Base-by-base conservation (phyloP, 2,329 filamentous ascomycete species). In the Alternaria brassicae region DNA sequence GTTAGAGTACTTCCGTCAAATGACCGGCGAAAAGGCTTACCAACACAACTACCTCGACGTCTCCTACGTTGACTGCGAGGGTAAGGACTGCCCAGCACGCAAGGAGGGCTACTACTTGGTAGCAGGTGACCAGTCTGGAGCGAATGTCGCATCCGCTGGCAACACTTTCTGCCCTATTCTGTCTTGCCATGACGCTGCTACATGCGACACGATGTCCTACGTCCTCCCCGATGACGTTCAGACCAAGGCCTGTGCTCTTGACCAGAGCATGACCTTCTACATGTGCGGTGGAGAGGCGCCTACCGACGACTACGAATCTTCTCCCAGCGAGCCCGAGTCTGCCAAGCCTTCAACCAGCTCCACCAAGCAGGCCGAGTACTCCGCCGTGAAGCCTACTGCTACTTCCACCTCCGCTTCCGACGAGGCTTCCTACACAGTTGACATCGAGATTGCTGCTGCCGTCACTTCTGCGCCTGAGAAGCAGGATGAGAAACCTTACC, bases 1-100 rank as follows among this genome's bases (percentile, higher is more conserved):
- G 55, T 60, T 79, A 41, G 78, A 80, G 62, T 80, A 80, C 72
- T 77, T 67, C 61, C 64, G 73, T 44, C 34, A 62, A 40, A 61
- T 63, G 32, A 53, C 56, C 17, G 53, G 52, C 8, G 27, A 45
- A 5, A 48, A 49, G 2, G 53, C 32, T 6, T 72, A 59, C 56
- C 49, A 53, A 25, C 61, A 50, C 51, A 74, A 78, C 67, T 78
- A 71, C 59, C 72, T 78, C 42, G 77, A 79, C 58, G 72, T 79
- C 12, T 78, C 76, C 23, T 77, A 76, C 49, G 76, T 79, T 19
- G 73, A 79, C 57, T 79, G 77, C 30, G 56, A 28, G 30, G 34
- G 41, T 12, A 7, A 17, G 12, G 63, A 73, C 42, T 79, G 77
- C 69, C 77, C 77, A 8, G 72, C 72, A 30, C 66, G 68, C 30